Evolutionary conservation across 192 early-diverging fungal genomes (phyloP), one percentile per base, ranked within the genome.

Genomic region (Tieghemiomyces parasiticus): DNA sequence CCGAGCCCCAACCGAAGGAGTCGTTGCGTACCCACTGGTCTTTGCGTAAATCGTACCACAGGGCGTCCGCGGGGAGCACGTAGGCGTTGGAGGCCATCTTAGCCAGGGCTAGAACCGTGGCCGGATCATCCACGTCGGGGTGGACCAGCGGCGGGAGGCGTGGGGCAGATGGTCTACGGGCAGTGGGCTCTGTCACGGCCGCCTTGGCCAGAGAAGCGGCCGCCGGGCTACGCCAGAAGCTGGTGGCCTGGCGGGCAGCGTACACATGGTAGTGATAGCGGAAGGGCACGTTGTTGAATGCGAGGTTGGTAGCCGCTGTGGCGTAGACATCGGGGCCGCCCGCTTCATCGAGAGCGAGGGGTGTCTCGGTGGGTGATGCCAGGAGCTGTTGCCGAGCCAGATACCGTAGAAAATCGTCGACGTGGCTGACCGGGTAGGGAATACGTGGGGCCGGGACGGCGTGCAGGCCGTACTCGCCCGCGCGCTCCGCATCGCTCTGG

Each of bases 51-150:
- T 75, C 77, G 66, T 83, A 83, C 85, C 84, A 87, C 26, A 77
- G 81, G 34, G 76, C 74, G 12, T 74, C 71, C 25, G 63, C 74
- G 9, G 75, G 70, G 14, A 84, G 78, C 35, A 74, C 75, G 70
- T 96, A 96, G 0, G 93, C 84, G 67, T 93, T 90, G 48, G 79
- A 81, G 6, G 85, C 85, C 84, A 96, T 90, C 42, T 78, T 74
- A 12, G 85, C 88, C 31, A 96, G 60, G 32, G 75, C 74, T 24
- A 87, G 60, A 13, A 96, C 68, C 1, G 91, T 89, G 1, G 71
- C 61, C 35, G 79, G 74, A 75, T 93, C 80, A 0, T 65, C 81
- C 19, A 87, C 66, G 68, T 92, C 80, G 13, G 93, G 93, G 10
- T 86, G 72, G 44, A 32, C 62, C 46, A 51, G 62, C 60, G 29